Evolutionary conservation across 202 grass and related monocot species (phyloP).

Genomic region (Eragrostis tef): DNA sequence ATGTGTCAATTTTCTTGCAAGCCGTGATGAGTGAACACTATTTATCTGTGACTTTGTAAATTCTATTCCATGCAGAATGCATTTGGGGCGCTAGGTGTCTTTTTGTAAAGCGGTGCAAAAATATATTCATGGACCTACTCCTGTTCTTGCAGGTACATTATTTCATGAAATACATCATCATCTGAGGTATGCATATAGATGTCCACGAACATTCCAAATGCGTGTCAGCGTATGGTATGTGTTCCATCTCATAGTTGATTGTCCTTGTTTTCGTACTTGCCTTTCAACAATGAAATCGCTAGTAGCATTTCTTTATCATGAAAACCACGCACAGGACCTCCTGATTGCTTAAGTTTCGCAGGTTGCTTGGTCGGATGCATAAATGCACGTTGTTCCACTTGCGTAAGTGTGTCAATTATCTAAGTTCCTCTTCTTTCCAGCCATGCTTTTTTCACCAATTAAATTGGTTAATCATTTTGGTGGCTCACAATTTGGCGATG

Average conservation of each 20-base stretch:
- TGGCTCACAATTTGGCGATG: neutral
- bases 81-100: neutral
- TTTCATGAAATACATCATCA: neutral
- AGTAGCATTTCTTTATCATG: neutral
- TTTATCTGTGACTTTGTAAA: conserved; percentile 11
- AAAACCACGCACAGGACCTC: neutral
- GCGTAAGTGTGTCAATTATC: neutral
- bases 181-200: conserved; percentile 33
- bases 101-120: conserved; percentile 17
- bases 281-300: conserved; percentile 3
- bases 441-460: neutral
- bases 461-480: neutral
- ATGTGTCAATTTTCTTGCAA: neutral
- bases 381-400: neutral
- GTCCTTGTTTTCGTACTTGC: conserved; percentile 13
- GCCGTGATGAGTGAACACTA: neutral
- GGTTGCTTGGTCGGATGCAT: neutral
- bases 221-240: conserved; percentile 59
- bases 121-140: conserved; percentile 61
- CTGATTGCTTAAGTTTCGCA: conserved; percentile 4
- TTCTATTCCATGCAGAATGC: neutral
- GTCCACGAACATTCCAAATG: conserved; percentile 25
- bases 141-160: conserved; percentile 59
- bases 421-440: neutral
- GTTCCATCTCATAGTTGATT: conserved; percentile 41